These are phyloP conservation scores for Emydomyces testavorans DNA, from an alignment of 2,329 filamentous ascomycete genomes.

Conservation along the genomic window DNA sequence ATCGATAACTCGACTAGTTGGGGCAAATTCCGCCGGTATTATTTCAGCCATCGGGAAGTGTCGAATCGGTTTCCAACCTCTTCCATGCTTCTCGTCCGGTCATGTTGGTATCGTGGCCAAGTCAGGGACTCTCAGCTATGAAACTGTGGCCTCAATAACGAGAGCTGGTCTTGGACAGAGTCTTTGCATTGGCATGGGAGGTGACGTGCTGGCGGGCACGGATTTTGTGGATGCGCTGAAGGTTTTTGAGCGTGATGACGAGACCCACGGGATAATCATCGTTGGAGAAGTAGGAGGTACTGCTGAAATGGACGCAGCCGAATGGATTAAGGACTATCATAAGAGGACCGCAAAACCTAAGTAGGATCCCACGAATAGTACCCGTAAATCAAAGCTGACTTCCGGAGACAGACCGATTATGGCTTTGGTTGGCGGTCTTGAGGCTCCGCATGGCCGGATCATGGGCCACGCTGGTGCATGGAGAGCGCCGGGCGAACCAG, in stretches of 20 bases:
- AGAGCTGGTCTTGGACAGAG: conserved; percentile 65
- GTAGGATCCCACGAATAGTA: conserved; percentile 28
- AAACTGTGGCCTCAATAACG: conserved; percentile 63
- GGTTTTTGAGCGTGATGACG: conserved; percentile 53
- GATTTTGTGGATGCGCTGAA: conserved; percentile 59
- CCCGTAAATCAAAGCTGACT: conserved; percentile 17
- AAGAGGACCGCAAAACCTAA: conserved; percentile 50
- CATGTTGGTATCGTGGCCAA: conserved; percentile 67
- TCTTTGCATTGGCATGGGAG: conserved; percentile 65
- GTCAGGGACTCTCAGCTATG: conserved; percentile 68
- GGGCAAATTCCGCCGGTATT: conserved; percentile 71
- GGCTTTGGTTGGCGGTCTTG: conserved; percentile 56
- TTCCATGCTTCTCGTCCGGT: conserved; percentile 59
- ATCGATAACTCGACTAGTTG: conserved; percentile 59
- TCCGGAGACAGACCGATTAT: conserved; percentile 50
- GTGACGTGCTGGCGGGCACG: conserved; percentile 62
- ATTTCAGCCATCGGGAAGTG: conserved; percentile 62
- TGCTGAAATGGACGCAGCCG: conserved; percentile 59
- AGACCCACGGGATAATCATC: conserved; percentile 60
- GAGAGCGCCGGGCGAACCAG: conserved; percentile 53
- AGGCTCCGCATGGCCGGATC: conserved; percentile 51
- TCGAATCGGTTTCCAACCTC: conserved; percentile 63
- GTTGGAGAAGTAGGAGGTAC: conserved; percentile 62
- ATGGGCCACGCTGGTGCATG: conserved; percentile 77
- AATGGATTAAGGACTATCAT: conserved; percentile 59